Evolutionary conservation across 108 stramenopile genomes (phyloP).

Genomic region (Seminavis robusta): DNA sequence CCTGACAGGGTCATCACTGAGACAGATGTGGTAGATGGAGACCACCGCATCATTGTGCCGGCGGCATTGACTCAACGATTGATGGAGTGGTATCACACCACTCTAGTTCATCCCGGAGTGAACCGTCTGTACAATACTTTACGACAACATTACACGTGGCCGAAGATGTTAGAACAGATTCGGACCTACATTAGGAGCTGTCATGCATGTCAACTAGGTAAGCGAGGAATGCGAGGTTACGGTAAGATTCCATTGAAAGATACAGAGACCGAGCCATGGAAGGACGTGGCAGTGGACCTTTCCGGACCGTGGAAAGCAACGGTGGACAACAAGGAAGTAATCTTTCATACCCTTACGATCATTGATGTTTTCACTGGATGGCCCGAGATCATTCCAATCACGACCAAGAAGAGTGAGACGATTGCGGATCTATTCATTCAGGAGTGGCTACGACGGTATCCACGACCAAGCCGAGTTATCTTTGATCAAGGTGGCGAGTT

Average conservation of each 20-base stretch:
- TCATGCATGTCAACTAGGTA: no score
- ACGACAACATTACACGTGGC: no score
- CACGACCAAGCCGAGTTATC: slow-evolving; percentile 14
- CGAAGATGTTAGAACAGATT: no score
- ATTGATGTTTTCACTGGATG: slow-evolving; percentile 26
- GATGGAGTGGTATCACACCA: slow-evolving; percentile 28
- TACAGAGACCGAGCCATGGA: no score
- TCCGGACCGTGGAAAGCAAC: slow-evolving; percentile 42
- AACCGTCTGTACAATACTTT: slow-evolving; percentile 13
- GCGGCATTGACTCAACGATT: not conserved
- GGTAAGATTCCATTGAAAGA: no score
- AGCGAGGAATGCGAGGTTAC: no score
- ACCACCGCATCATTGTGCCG: no score
- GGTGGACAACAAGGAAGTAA: not conserved
- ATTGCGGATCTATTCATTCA: slow-evolving; percentile 2
- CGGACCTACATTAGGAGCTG: no score
- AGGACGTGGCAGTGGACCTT: slow-evolving; percentile 33
- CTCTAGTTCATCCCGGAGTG: slow-evolving; percentile 24
- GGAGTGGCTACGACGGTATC: slow-evolving; percentile 28
- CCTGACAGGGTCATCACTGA: no score
- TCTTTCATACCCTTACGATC: slow-evolving; percentile 28
- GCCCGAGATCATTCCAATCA: slow-evolving; percentile 21
- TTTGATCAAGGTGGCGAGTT: slow-evolving; percentile 34
- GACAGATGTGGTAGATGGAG: no score
- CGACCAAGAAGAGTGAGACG: slow-evolving; percentile 6